Base-by-base conservation (phyloP, 1,139 yeast genomes). In the Debaryomyces sp. region DNA sequence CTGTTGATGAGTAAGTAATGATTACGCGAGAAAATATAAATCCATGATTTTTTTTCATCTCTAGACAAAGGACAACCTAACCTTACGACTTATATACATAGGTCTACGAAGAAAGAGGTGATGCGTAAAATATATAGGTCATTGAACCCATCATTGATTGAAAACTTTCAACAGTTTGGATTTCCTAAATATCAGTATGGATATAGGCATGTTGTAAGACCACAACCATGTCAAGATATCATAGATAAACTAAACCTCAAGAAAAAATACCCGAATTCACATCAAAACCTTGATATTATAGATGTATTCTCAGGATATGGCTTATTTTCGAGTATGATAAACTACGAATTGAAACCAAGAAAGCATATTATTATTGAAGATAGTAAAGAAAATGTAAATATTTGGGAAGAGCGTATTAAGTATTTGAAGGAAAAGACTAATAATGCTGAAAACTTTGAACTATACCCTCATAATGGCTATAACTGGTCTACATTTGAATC, bases 291-390 rank as follows among this genome's bases (percentile, higher is more conserved):
- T 15, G 82, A 86, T 48, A 78, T 89, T 3, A 60, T 89, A 6
- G 96, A 89, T 57, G 75, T 83, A 13, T 85, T 85, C 59, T 77
- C 90, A 0, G 81, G 83, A 1, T 71, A 69, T 40, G 87, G 87
- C 4, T 59, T 79, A 6, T 70, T 82, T 35, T 74, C 87, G 0
- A 71, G 73, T 46, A 81, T 82, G 63, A 62, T 89, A 27, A 77
- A 86, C 61, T 72, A 81, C 46, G 76, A 72, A 40, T 64, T 85
- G 38, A 68, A 76, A 41, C 96, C 96, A 0, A 64, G 72, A 45
- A 80, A 74, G 32, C 91, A 89, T 59, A 60, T 85, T 1, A 55
- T 88, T 15, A 66, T 87, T 56, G 90, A 84, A 49, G 70, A 78
- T 12, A 70, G 77, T 33, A 67, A 69, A n/a, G 68, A 68, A 9